Evolutionary conservation across 345 rosid species (phyloP).

Genomic region (Salix viminalis): DNA sequence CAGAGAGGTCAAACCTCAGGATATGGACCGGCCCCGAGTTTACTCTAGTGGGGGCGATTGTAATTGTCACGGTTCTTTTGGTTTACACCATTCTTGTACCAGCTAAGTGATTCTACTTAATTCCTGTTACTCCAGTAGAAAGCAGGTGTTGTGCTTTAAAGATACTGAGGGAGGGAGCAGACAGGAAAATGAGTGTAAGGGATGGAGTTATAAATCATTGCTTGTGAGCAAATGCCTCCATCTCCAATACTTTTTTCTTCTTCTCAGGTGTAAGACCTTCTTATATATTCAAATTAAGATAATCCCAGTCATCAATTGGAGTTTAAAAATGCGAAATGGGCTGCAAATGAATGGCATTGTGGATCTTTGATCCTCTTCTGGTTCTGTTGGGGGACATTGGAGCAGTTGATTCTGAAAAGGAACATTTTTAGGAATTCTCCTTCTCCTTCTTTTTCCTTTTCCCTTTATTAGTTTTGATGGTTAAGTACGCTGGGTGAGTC

Average conservation of each 20-base stretch:
- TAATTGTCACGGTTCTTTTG: conserved; percentile 66
- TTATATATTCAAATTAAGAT: too few relatives aligned
- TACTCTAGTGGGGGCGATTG: conserved; percentile 61
- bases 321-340: neutral
- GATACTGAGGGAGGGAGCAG: neutral
- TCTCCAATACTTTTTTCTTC: neutral
- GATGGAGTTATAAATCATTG: neutral
- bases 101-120: conserved; percentile 39
- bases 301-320: too few relatives aligned
- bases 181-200: neutral
- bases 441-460: neutral
- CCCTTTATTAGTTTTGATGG: neutral
- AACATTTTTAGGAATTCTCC: neutral
- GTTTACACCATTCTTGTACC: conserved; percentile 81
- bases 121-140: neutral
- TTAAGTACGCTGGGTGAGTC: neutral
- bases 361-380: neutral
- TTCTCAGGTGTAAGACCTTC: too few relatives aligned
- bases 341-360: neutral
- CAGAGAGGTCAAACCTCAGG: conserved; percentile 79
- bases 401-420: neutral
- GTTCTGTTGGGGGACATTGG: neutral
- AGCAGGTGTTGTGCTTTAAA: neutral
- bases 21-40: conserved; percentile 82
- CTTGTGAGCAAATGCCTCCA: too few relatives aligned